Conservation (phyloP, 2,329 filamentous ascomycete species). For the Epichloe aotearoae region DNA sequence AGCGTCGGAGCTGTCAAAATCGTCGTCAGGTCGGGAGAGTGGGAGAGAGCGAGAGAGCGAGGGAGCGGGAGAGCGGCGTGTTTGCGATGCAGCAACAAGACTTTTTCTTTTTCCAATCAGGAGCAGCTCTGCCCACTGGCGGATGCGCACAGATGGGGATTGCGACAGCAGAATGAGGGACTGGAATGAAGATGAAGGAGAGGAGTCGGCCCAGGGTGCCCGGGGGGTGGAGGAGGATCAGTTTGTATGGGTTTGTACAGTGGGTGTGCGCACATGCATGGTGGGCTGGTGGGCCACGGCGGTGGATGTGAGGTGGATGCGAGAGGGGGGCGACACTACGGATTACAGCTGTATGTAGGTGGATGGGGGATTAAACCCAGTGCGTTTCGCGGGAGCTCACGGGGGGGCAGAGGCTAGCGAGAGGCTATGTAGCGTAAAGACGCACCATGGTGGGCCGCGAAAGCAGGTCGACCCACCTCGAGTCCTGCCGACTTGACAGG, state of each 20-base stretch:
- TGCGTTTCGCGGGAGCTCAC: neutral
- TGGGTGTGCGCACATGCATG: too few relatives aligned
- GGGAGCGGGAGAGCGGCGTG: neutral
- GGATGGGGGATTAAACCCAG: too few relatives aligned
- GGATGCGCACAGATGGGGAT: conserved; percentile 10
- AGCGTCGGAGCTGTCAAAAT: conserved; percentile 5
- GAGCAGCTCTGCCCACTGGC: conserved; percentile 5
- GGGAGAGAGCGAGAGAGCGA: neutral
- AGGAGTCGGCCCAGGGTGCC: conserved; percentile 12
- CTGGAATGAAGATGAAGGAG: conserved; percentile 16
- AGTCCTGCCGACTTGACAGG: neutral
- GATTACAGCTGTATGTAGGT: too few relatives aligned
- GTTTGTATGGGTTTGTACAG: conserved; percentile 3
- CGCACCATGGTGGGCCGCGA: neutral
- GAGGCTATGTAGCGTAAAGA: neutral
- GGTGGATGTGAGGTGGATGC: conserved; percentile 1
- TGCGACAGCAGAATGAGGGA: conserved; percentile 19
- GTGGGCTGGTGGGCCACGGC: too few relatives aligned
- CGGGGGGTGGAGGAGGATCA: conserved; percentile 6
- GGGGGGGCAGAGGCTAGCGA: neutral
- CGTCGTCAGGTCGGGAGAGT: conserved; percentile 4
- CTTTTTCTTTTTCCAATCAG: neutral
- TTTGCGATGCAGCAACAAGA: neutral
- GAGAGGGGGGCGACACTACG: neutral
- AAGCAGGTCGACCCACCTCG: neutral